Conservation (phyloP, 2,329 filamentous ascomycete genomes). For the Colletotrichum sublineola region DNA sequence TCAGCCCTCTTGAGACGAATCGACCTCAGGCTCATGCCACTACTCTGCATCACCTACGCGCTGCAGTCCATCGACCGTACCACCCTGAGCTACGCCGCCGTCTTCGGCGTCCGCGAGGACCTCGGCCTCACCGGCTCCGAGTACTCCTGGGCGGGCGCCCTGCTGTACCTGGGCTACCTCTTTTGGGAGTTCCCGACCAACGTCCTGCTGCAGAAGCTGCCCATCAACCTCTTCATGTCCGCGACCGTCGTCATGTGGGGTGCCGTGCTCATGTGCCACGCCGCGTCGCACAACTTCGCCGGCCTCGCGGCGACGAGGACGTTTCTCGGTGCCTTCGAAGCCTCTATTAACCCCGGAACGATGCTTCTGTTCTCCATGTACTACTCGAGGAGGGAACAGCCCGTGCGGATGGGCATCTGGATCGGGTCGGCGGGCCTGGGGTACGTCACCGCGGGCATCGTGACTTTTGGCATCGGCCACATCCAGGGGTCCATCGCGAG, state of each 20-base stretch:
- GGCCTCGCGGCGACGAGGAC: constrained; percentile 43
- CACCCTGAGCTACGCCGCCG: constrained; percentile 59
- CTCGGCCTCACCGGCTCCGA: constrained; percentile 64
- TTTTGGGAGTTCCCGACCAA: constrained; percentile 70
- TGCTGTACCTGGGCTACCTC: constrained; percentile 70
- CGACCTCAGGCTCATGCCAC: constrained; percentile 45
- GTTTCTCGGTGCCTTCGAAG: constrained; percentile 44
- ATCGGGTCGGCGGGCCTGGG: constrained; percentile 72
- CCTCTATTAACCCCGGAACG: constrained; percentile 57
- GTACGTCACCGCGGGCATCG: constrained; percentile 67
- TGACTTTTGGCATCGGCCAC: constrained; percentile 71
- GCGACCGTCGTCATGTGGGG: constrained; percentile 58
- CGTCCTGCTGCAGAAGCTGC: constrained; percentile 66
- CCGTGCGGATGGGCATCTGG: constrained; percentile 73
- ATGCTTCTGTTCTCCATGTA: constrained; percentile 62
- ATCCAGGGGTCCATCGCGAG: constrained; percentile 51
- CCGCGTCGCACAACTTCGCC: constrained; percentile 29
- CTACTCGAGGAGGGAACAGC: constrained; percentile 68
- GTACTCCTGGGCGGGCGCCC: constrained; percentile 70
- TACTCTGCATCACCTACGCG: constrained; percentile 41
- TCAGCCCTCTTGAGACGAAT: constrained; percentile 38
- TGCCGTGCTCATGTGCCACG: constrained; percentile 53
- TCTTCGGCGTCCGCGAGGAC: constrained; percentile 66
- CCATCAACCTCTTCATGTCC: constrained; percentile 19
- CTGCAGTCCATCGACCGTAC: constrained; percentile 32